Base-by-base conservation (phyloP, 441 rosid genomes). In the Euphorbia schlechtendalii region DNA sequence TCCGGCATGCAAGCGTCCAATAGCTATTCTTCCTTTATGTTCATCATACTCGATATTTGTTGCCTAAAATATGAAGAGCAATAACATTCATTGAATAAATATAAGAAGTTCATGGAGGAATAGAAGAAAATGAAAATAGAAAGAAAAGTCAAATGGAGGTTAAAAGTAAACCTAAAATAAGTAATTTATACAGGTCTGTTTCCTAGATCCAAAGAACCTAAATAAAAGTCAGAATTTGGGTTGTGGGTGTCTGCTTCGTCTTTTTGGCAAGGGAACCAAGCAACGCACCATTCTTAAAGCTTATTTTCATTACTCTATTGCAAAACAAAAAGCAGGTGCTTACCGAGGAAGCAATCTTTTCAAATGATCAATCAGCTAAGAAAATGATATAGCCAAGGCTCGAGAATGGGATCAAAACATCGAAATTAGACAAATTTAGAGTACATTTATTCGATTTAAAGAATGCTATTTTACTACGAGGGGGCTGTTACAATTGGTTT, bases 11-110 rank as follows among this genome's bases (percentile, higher is more conserved):
- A 93, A 75, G 72, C 96, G 88, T 38, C 97, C 97, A 73, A 92
- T 92, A 69, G 92, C 99, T 73, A 93, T 87, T 24, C 99, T 84
- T 67, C 99, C 97, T 84, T 93, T 93, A 79, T 93, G 99, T 69
- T 90, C 97, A 73, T 90, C 99, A 76, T 87, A 93, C 74, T 93
- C 97, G 5, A 93, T 71, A 77, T 86, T 93, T 81, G 99, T 93
- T 27, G 76, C 97, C 99, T 90, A 70, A 58, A 66, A 65, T 21
- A 67, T 24, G 64, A 41, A 22, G 62, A 65, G 18, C 21, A 71
- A 53, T 54, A 80, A 52, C 3, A 30, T 46, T 52, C 2, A 18
- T 55, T 21, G 36, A 6, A 66, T 45, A 70, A n/a, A 54, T 41
- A 68, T 30, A 48, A 55, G 10, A 27, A 8, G 40, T 54, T 56